Base-by-base conservation (phyloP, 2,329 filamentous ascomycete genomes). In the Thermoascus crustaceus region DNA sequence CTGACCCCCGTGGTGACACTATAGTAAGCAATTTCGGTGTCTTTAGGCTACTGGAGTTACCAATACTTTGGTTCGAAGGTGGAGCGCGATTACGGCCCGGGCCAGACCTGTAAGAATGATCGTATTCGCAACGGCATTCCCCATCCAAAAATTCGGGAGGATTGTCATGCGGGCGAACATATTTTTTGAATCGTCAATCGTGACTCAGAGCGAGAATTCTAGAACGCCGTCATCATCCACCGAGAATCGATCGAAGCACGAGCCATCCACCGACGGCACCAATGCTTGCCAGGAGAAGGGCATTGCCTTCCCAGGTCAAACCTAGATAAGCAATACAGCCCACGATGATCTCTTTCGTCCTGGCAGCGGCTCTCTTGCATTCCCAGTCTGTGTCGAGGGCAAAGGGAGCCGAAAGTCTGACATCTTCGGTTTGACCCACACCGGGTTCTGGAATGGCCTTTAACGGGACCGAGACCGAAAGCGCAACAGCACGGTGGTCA, bases 401-500 rank as follows among this genome's bases (percentile, higher is more conserved):
- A 50, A 76, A 82, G 1, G 78, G 78, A 29, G 72, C 59, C n/a
- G 58, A 51, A 13, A 61, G 49, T 24, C 64, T 53, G 16, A 65
- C 52, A 43, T 67, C 63, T 14, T 53, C 49, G 11, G 46, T 40
- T 19, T 43, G 42, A 25, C 42, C 38, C 52, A 54, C 36, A 32
- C 55, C 35, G 11, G 70, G 59, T 26, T 47, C 46, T 7, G 49
- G 46, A 32, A 66, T 55, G 5, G 59, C 42, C 9, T 54, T 46
- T 4, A 85, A 63, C 1, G 85, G 81, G 10, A 95, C 71, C 0
- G 68, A 66, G 5, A 80, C 68, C 3, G 82, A 75, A 16, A 94
- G 67, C 31, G 78, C 83, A 2, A 96, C 91, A 5, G 87, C 75
- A 19, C 85, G 77, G 61, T 98, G 91, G 57, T 98, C 91, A 35